Evolutionary conservation across 192 early-diverging fungal species (phyloP).

Genomic region (Gonapodya prolifera): DNA sequence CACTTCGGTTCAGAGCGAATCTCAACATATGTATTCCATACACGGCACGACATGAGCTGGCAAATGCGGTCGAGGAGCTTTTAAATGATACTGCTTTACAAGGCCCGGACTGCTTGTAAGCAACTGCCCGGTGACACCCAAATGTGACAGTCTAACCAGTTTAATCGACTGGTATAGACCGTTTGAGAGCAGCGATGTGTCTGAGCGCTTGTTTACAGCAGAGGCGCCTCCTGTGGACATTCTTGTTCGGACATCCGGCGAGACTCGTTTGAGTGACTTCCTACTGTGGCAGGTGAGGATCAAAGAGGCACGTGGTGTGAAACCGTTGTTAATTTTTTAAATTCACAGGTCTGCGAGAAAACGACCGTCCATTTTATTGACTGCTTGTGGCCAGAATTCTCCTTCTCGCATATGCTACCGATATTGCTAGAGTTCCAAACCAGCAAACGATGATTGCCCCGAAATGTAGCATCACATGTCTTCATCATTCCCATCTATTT

Average conservation of each 20-base stretch:
- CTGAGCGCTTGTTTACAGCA: slow-evolving; percentile 47
- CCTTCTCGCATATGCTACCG: slow-evolving; percentile 69
- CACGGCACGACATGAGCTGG: slow-evolving; percentile 82
- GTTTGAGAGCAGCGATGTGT: slow-evolving; percentile 44
- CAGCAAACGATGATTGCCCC: background rate
- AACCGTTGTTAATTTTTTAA: background rate
- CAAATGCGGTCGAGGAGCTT: slow-evolving; percentile 32
- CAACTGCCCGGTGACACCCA: slow-evolving; percentile 8
- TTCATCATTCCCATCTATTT: background rate
- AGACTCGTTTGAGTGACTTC: slow-evolving; percentile 88
- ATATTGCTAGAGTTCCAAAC: slow-evolving; percentile 71
- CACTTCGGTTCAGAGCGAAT: slow-evolving; percentile 32
- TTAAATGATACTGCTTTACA: background rate
- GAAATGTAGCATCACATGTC: background rate
- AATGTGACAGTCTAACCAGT: background rate
- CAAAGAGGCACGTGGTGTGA: background rate
- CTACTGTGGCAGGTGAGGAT: slow-evolving; percentile 70
- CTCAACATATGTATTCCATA: slow-evolving; percentile 92
- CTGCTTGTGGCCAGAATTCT: slow-evolving; percentile 91
- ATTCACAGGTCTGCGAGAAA: slow-evolving; percentile 18
- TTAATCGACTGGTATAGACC: slow-evolving; percentile 26
- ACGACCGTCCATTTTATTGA: slow-evolving; percentile 81
- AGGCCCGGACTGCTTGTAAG: background rate
- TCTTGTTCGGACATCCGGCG: slow-evolving; percentile 87
- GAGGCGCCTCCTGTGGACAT: slow-evolving; percentile 67